These are phyloP conservation scores for Boletus rex-veris DNA, from an alignment of 768 basidiomycete genomes.

Conservation along the genomic window DNA sequence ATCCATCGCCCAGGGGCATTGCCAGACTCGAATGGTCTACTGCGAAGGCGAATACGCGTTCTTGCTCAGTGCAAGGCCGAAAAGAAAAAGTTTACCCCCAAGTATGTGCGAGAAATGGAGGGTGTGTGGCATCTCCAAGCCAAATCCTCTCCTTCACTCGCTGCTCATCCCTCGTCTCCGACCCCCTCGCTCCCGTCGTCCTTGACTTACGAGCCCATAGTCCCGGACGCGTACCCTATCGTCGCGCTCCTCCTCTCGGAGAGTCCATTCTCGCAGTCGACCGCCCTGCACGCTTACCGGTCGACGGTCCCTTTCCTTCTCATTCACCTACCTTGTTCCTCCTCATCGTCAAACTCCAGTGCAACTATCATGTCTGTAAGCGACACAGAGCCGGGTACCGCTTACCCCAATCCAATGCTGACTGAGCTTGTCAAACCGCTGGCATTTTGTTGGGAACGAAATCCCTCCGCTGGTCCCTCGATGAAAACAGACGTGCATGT, in stretches of 20 bases:
- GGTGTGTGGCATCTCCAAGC: constrained; percentile 61
- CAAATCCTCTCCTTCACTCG: neutral
- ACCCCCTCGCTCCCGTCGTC: neutral
- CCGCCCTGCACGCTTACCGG: constrained; percentile 65
- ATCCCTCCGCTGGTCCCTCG: neutral
- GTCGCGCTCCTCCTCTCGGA: constrained; percentile 81
- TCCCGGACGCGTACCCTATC: constrained; percentile 5
- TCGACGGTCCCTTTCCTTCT: constrained; percentile 79
- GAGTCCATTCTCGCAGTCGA: constrained; percentile 71
- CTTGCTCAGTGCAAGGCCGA: constrained; percentile 92
- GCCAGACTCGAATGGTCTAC: constrained; percentile 12
- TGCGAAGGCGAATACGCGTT: constrained; percentile 61
- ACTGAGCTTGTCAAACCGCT: constrained; percentile 19
- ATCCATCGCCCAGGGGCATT: constrained; percentile 5
- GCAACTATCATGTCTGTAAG: neutral
- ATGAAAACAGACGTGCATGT: neutral
- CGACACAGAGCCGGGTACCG: constrained; percentile 1
- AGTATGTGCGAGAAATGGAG: constrained; percentile 84
- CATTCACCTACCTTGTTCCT: constrained; percentile 61
- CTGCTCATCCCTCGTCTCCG: neutral
- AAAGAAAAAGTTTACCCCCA: constrained; percentile 73
- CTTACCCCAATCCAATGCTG: constrained; percentile 24
- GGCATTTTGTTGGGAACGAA: constrained; percentile 24
- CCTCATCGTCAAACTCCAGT: neutral
- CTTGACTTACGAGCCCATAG: neutral